Evolutionary conservation across 805 yeast genomes (phyloP).

Genomic region (Yarrowia osloensis): DNA sequence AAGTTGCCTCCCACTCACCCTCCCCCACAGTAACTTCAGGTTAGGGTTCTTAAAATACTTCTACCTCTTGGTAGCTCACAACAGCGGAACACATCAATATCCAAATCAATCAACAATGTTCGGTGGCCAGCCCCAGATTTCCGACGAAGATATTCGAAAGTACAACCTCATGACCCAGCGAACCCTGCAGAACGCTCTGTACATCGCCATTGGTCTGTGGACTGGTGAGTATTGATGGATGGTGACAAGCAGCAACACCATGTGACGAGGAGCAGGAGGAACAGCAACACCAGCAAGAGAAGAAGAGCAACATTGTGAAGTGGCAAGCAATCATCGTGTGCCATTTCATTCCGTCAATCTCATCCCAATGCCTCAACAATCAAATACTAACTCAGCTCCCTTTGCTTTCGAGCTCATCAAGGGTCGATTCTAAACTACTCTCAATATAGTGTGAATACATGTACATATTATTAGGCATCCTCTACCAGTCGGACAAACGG

Average conservation of each 20-base stretch:
- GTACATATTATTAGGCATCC: background rate
- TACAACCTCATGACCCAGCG: slow-evolving; percentile 40
- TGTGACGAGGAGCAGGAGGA: too few relatives aligned
- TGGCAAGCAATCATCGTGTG: too few relatives aligned
- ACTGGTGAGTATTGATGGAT: slow-evolving; percentile 38
- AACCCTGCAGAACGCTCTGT: slow-evolving; percentile 41
- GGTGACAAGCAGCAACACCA: background rate
- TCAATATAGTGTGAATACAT: slow-evolving; percentile 16
- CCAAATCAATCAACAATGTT: slow-evolving; percentile 39
- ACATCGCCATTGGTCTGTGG: slow-evolving; percentile 46
- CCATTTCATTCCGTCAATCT: too few relatives aligned
- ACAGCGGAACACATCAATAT: background rate
- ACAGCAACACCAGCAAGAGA: too few relatives aligned
- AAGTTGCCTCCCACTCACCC: background rate
- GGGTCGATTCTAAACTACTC: slow-evolving; percentile 42
- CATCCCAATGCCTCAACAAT: too few relatives aligned
- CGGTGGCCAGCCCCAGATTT: slow-evolving; percentile 46
- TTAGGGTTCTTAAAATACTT: slow-evolving; percentile 24
- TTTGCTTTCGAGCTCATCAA: slow-evolving; percentile 45
- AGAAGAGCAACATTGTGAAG: too few relatives aligned
- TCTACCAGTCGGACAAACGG: background rate
- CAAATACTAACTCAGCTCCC: slow-evolving; percentile 39
- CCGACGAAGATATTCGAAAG: slow-evolving; percentile 44
- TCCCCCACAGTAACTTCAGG: slow-evolving; percentile 8
- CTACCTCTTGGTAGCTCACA: background rate